phyloP scores from a whole-genome alignment of 2,329 filamentous ascomycete genomes.

The Colletotrichum lini region DNA sequence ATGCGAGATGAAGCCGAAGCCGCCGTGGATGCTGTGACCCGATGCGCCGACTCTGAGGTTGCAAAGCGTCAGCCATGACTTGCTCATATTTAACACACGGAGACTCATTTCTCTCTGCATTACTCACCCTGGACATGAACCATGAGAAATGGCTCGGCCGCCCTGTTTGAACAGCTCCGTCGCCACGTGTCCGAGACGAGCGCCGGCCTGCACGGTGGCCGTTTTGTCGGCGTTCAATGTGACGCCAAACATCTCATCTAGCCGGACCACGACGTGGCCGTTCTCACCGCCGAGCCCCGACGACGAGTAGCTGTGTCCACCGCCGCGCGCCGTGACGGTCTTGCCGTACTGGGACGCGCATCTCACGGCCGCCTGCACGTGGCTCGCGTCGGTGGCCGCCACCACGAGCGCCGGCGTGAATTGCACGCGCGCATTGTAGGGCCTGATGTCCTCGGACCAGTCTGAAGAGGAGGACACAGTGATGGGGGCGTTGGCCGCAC shows the following conservation, averaged over 20 bases:
- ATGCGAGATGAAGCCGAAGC: slow-evolving; percentile 50
- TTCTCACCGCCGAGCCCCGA: slow-evolving; percentile 64
- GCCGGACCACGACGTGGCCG: slow-evolving; percentile 62
- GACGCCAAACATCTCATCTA: slow-evolving; percentile 61
- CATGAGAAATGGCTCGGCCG: slow-evolving; percentile 61
- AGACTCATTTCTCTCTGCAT: too few species aligned
- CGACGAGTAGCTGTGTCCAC: slow-evolving; percentile 67
- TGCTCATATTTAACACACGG: not conserved
- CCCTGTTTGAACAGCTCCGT: slow-evolving; percentile 56
- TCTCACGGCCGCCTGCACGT: slow-evolving; percentile 62
- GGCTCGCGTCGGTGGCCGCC: slow-evolving; percentile 56
- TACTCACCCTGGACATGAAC: slow-evolving; percentile 66
- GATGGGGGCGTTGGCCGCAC: slow-evolving; percentile 44
- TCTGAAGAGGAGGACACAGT: slow-evolving; percentile 40
- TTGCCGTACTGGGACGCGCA: slow-evolving; percentile 59
- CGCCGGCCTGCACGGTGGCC: slow-evolving; percentile 63
- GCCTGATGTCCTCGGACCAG: slow-evolving; percentile 44
- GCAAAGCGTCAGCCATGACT: not conserved
- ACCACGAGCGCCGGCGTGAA: slow-evolving; percentile 61
- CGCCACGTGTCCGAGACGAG: slow-evolving; percentile 64
- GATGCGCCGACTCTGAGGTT: slow-evolving; percentile 54
- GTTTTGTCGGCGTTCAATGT: slow-evolving; percentile 56
- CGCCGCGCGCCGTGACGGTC: slow-evolving; percentile 64
- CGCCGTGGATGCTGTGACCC: slow-evolving; percentile 60
- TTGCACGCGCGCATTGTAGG: slow-evolving; percentile 52